Conservation (phyloP, 2,329 filamentous ascomycete species). For the Coleophoma eucalyptorum region DNA sequence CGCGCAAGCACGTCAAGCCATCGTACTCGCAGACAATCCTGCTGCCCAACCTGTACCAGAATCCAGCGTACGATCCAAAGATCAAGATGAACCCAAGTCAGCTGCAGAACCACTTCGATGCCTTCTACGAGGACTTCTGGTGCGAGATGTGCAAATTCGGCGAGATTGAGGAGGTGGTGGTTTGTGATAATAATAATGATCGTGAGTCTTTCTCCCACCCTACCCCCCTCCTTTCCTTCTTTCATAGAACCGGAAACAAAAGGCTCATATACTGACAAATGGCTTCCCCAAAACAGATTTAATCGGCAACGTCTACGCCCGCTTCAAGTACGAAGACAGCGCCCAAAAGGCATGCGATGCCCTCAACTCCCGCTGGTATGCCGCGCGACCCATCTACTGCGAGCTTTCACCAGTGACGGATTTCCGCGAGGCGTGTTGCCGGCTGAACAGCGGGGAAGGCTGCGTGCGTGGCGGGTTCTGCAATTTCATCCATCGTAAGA, state of each 20-base stretch:
- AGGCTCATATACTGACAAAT: no score
- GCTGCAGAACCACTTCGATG: slow-evolving; percentile 98
- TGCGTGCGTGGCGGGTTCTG: slow-evolving; percentile 96
- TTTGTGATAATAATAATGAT: slow-evolving; percentile 99
- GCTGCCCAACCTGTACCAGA: slow-evolving; percentile 98
- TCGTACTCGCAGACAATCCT: slow-evolving; percentile 97
- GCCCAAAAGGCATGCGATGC: slow-evolving; percentile 92
- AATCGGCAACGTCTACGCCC: slow-evolving; percentile 98
- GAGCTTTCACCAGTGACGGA: slow-evolving; percentile 95
- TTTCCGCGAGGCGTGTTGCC: slow-evolving; percentile 95
- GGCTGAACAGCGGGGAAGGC: slow-evolving; percentile 89
- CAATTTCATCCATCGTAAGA: slow-evolving; percentile 99
- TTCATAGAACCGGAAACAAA: neutral
- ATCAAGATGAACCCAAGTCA: slow-evolving; percentile 95
- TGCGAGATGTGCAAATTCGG: slow-evolving; percentile 99
- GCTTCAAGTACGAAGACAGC: slow-evolving; percentile 99
- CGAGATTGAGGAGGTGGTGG: slow-evolving; percentile 94
- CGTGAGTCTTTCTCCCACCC: slow-evolving; percentile 47
- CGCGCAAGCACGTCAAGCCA: slow-evolving; percentile 97
- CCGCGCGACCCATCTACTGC: slow-evolving; percentile 95
- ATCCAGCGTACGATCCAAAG: slow-evolving; percentile 94
- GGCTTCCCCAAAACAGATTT: slow-evolving; percentile 56
- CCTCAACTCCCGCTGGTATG: slow-evolving; percentile 95
- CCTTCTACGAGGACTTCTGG: slow-evolving; percentile 99
- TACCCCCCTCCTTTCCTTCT: slow-evolving; percentile 1